Base-by-base conservation (phyloP, 768 basidiomycete species). In the Pleurotus djamor region DNA sequence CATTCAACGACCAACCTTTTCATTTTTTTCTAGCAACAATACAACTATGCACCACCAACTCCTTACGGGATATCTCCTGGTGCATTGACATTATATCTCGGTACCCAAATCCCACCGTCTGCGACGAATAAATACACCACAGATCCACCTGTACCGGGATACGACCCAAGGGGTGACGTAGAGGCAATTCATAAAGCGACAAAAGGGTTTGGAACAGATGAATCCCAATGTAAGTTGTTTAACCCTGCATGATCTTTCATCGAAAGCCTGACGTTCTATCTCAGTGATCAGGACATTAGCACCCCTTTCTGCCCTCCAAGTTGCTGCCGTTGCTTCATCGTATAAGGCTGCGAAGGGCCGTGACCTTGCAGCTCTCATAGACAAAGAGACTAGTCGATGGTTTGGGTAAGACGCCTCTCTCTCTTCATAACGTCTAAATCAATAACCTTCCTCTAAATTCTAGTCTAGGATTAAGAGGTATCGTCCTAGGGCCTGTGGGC, bases 401-500 rank as follows among this genome's bases (percentile, higher is more conserved):
- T 74, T 74, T 57, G 69, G 69, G 76, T 77, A 52, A 17, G 75
- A 28, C 21, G 66, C 14, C 16, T 12, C 7, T 10, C n/a, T 48
- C 1, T 51, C 34, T 33, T 51, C 14, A 33, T 14, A 14, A 54
- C 21, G 55, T 52, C 47, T 17, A 14, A 58, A 17, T 14, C 21
- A 48, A 17, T 28, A 8, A 10, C 48, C 13, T 35, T 52, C 14
- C 28, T 17, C 21, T 1, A 28, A 9, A 55, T 44, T 51, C 0
- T 62, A 72, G 71, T 16, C 65, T 59, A 57, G 70, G 69, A 0
- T 63, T 79, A 34, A 67, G 69, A 5, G 76, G 68, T 0, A 67
- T 79, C 9, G 67, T 70, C 0, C 64, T 73, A 6, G 79, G 79
- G 0, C 78, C 79, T 3, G 59, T 80, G 0, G 66, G 65, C 21